Conservation (phyloP, 306 rosid genomes). For the Acacia confusa region DNA sequence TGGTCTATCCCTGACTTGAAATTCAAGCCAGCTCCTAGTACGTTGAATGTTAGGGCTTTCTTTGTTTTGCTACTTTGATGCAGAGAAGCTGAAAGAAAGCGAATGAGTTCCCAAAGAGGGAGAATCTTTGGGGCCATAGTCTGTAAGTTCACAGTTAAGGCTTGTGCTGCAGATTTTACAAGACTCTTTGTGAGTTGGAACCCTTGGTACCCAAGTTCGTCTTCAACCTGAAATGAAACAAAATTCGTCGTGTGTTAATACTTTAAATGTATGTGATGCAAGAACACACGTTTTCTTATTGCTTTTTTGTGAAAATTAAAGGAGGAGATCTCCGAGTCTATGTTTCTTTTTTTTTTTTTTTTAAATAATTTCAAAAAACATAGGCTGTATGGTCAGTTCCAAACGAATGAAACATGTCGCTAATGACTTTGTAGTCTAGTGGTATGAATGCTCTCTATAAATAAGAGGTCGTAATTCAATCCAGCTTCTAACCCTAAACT, state of each 20-base stretch:
- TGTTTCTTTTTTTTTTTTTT: too few species aligned
- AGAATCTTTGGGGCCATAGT: constrained; percentile 53
- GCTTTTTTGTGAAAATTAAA: too few species aligned
- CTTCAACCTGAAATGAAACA: constrained; percentile 40
- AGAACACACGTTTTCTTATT: background rate
- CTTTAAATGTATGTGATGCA: background rate
- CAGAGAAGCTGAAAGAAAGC: constrained; percentile 29
- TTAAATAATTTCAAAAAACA: too few species aligned
- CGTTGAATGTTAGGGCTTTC: constrained; percentile 6
- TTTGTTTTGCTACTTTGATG: constrained; percentile 5
- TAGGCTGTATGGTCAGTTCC: too few species aligned
- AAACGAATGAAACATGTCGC: too few species aligned
- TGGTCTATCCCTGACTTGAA: constrained; percentile 71
- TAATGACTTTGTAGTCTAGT: too few species aligned
- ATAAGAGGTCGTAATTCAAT: too few species aligned
- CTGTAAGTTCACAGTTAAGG: constrained; percentile 62
- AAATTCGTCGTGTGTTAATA: background rate
- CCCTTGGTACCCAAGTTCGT: constrained; percentile 59
- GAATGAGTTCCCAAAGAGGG: constrained; percentile 56
- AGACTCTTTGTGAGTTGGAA: constrained; percentile 70
- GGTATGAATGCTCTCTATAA: too few species aligned
- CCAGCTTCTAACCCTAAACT: too few species aligned
- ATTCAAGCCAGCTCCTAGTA: constrained; percentile 44
- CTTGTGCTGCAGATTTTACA: constrained; percentile 62
- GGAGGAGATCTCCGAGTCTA: too few species aligned